Conservation (phyloP, 192 early-diverging fungal species). For the Umbelopsis ramanniana region DNA sequence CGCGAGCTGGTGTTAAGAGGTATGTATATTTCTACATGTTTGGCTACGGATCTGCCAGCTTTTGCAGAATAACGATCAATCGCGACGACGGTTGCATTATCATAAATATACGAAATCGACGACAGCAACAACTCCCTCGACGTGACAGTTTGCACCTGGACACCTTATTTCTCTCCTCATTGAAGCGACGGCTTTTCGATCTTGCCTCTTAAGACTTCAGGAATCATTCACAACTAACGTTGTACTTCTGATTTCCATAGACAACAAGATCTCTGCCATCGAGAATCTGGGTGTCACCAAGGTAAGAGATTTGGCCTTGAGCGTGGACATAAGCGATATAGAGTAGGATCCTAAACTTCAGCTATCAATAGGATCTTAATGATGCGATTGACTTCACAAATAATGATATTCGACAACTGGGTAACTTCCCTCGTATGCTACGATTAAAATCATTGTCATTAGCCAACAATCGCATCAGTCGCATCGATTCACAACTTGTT, state of each 20-base stretch:
- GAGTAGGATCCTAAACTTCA: neutral
- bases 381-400: conserved; percentile 93
- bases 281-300: conserved; percentile 96
- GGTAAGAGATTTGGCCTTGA: conserved; percentile 45
- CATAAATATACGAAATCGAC: no score
- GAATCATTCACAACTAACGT: neutral
- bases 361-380: conserved; percentile 72
- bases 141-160: no score
- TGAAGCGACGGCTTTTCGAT: no score
- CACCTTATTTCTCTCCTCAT: no score
- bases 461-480: conserved; percentile 88
- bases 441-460: conserved; percentile 79
- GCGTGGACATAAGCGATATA: neutral
- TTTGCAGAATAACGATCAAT: neutral
- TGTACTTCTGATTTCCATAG: conserved; percentile 40
- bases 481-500: conserved; percentile 71
- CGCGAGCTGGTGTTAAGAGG: conserved; percentile 89
- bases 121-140: no score
- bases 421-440: conserved; percentile 84
- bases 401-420: conserved; percentile 85
- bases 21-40: conserved; percentile 39
- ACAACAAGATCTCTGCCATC: conserved; percentile 84
- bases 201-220: no score
- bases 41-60: neutral
- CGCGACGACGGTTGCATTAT: neutral